phyloP scores from a whole-genome alignment of 495 filamentous ascomycete genomes.

The Lasiosphaeria miniovina region DNA sequence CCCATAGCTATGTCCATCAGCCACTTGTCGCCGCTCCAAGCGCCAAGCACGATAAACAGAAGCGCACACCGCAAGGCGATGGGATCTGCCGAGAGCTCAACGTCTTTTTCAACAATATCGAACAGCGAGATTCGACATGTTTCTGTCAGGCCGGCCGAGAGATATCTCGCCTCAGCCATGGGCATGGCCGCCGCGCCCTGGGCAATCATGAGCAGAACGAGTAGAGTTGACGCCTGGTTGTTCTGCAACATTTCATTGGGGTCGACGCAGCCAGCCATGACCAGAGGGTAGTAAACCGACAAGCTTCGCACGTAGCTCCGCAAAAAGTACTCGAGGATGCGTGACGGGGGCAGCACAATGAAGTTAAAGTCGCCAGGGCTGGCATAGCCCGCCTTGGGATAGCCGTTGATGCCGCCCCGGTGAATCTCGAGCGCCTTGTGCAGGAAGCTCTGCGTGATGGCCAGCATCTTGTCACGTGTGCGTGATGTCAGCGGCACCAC shows the following conservation, averaged over 20 bases:
- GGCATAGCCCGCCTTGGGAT: slow-evolving; percentile 35
- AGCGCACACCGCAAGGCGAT: slow-evolving; percentile 57
- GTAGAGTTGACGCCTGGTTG: slow-evolving; percentile 55
- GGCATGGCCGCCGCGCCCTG: slow-evolving; percentile 58
- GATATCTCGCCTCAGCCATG: slow-evolving; percentile 53
- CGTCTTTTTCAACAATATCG: slow-evolving; percentile 62
- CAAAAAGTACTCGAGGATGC: slow-evolving; percentile 60
- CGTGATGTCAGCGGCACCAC: slow-evolving; percentile 47
- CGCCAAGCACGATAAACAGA: slow-evolving; percentile 57
- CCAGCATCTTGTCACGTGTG: slow-evolving; percentile 61
- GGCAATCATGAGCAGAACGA: slow-evolving; percentile 64
- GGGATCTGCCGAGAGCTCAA: slow-evolving; percentile 57
- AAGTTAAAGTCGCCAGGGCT: slow-evolving; percentile 48
- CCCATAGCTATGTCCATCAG: slow-evolving; percentile 70
- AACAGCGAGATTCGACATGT: slow-evolving; percentile 64
- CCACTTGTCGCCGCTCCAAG: slow-evolving; percentile 68
- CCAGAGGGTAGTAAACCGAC: slow-evolving; percentile 56
- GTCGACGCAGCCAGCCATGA: slow-evolving; percentile 50
- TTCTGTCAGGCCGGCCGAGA: slow-evolving; percentile 61
- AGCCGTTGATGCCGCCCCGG: slow-evolving; percentile 35
- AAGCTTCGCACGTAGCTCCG: slow-evolving; percentile 56
- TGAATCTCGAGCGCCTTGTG: slow-evolving; percentile 62
- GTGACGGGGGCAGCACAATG: slow-evolving; percentile 55
- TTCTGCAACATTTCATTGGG: slow-evolving; percentile 58
- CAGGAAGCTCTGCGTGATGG: slow-evolving; percentile 61